phyloP scores from a whole-genome alignment of 2,329 filamentous ascomycete species.

The Ploettnerulaceae sp. region DNA sequence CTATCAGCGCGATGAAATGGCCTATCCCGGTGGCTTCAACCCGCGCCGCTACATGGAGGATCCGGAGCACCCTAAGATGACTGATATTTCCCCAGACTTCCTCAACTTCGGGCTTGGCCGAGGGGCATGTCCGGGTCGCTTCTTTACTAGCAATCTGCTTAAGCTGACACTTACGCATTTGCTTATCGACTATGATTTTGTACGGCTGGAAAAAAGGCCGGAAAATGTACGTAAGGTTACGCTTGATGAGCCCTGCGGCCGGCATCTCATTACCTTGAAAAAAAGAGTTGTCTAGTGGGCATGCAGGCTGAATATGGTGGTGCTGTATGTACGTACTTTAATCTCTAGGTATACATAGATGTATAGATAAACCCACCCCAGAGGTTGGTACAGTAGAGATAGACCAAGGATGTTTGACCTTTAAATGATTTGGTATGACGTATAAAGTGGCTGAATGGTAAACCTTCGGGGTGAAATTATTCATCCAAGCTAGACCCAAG shows the following conservation, averaged over 20 bases:
- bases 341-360: too few species aligned
- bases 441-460: too few species aligned
- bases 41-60: background rate
- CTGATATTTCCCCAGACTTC: background rate
- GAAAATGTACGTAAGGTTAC: background rate
- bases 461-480: too few species aligned
- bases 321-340: too few species aligned
- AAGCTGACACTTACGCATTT: background rate
- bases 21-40: background rate
- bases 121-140: background rate
- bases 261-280: background rate
- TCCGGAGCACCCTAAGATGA: background rate
- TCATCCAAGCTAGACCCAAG: too few species aligned
- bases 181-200: background rate
- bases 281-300: background rate
- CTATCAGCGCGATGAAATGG: background rate
- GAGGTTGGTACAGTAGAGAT: too few species aligned
- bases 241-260: background rate
- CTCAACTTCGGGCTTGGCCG: background rate
- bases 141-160: background rate
- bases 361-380: too few species aligned
- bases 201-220: background rate
- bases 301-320: too few species aligned
- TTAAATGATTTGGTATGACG: too few species aligned
- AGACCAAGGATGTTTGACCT: too few species aligned